Percentiles rank a stretch among this genome's conserved stretches.
Evolutionary conservation across 768 basidiomycete species (phyloP).

Genomic region (Hericium rajendrae): DNA sequence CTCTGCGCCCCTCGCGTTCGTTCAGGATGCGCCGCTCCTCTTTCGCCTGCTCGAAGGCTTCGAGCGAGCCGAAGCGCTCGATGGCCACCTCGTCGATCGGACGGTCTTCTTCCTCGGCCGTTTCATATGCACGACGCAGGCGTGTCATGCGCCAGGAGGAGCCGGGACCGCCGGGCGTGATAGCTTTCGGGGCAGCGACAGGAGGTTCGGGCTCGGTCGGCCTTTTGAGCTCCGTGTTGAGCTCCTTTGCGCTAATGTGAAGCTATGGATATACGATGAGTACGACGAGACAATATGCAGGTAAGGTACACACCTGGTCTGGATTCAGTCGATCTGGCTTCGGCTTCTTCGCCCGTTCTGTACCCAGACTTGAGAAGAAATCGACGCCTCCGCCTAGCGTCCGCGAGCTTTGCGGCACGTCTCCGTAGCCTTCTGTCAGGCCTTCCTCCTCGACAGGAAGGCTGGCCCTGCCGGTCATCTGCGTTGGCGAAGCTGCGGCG

Average conservation of each 20-base stretch:
- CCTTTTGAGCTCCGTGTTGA: slow-evolving; percentile 45
- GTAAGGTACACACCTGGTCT: slow-evolving; percentile 46
- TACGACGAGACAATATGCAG: neutral
- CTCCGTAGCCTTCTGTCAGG: slow-evolving; percentile 60
- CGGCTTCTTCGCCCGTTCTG: slow-evolving; percentile 60
- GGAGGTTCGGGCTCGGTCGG: slow-evolving; percentile 32
- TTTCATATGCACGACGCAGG: slow-evolving; percentile 80
- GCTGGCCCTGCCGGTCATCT: slow-evolving; percentile 15
- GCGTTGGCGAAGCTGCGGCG: slow-evolving; percentile 20
- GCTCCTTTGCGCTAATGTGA: slow-evolving; percentile 49
- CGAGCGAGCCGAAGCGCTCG: slow-evolving; percentile 80
- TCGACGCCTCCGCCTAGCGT: slow-evolving; percentile 57
- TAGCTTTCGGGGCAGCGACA: slow-evolving; percentile 34
- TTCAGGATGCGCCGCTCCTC: slow-evolving; percentile 83
- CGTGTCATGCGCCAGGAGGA: slow-evolving; percentile 99
- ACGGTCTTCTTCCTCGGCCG: slow-evolving; percentile 74
- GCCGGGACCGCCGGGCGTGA: slow-evolving; percentile 81
- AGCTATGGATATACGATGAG: slow-evolving; percentile 36
- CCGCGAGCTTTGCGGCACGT: slow-evolving; percentile 33
- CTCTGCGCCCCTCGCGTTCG: slow-evolving; percentile 56
- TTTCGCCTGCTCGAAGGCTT: slow-evolving; percentile 81
- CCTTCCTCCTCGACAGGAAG: slow-evolving; percentile 32
- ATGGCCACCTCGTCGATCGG: slow-evolving; percentile 70
- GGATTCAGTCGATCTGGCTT: slow-evolving; percentile 51
- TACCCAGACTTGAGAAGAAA: slow-evolving; percentile 85